Evolutionary conservation across 2,329 filamentous ascomycete species (phyloP).

Genomic region (Claviceps africana): DNA sequence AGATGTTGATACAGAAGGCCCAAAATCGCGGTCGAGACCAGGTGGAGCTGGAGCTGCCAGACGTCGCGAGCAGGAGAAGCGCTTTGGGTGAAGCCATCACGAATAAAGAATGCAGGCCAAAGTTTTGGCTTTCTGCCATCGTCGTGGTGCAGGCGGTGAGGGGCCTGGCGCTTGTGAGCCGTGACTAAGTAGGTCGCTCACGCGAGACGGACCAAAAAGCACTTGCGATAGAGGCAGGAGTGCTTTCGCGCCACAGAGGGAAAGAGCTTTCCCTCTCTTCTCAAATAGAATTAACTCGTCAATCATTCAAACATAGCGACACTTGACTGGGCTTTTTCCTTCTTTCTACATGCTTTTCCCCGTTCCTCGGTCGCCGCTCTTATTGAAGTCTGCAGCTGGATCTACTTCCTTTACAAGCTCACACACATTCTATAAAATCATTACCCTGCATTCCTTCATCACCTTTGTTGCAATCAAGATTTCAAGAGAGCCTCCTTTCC

Average conservation of each 20-base stretch:
- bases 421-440: not conserved
- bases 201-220: not conserved
- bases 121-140: conserved; percentile 10
- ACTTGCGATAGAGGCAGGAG: not conserved
- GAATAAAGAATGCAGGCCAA: conserved; percentile 1
- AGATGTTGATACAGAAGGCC: not conserved
- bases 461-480: not conserved
- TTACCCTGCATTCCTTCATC: not conserved
- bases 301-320: not conserved
- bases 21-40: not conserved
- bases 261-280: not conserved
- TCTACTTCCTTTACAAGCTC: not conserved
- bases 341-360: not conserved
- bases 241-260: not conserved
- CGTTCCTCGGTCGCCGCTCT: not conserved
- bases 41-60: not conserved
- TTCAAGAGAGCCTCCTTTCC: not conserved
- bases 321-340: not conserved
- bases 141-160: conserved; percentile 10
- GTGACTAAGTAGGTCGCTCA: no score
- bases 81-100: conserved; percentile 1
- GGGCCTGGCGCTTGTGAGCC: not conserved
- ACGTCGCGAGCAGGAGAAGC: not conserved
- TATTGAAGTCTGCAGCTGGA: not conserved
- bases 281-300: not conserved